These are phyloP conservation scores for Gynostemma pentaphyllum DNA, from an alignment of 306 rosid genomes.

Conservation along the genomic window DNA sequence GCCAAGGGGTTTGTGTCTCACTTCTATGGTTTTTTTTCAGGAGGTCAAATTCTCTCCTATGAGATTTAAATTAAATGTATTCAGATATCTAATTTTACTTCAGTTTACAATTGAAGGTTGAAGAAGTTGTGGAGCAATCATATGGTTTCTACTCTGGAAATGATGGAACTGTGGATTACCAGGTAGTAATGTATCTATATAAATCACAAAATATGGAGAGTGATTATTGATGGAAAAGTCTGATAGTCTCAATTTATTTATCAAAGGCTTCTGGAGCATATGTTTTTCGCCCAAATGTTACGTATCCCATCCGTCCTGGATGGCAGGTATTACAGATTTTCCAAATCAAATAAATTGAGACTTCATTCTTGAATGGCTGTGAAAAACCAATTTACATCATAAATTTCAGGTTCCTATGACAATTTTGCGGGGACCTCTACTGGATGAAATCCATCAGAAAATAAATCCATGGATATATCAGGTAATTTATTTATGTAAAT, in stretches of 20 bases:
- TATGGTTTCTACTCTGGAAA: conserved; percentile 26
- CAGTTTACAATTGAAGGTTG: conserved; percentile 17
- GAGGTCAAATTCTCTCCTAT: background rate
- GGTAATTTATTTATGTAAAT: conserved; percentile 13
- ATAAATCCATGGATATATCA: conserved; percentile 33
- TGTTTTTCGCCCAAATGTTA: conserved; percentile 26
- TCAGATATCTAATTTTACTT: background rate
- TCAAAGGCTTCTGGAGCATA: conserved; percentile 32
- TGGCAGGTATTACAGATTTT: conserved; percentile 13
- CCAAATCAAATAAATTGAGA: background rate
- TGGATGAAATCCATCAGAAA: conserved; percentile 34
- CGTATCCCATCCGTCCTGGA: conserved; percentile 15
- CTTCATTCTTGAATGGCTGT: background rate
- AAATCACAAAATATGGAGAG: background rate
- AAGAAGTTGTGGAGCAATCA: conserved; percentile 15
- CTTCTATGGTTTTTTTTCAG: background rate
- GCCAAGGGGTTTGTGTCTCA: background rate
- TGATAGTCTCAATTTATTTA: background rate
- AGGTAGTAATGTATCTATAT: conserved; percentile 11
- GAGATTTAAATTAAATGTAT: background rate
- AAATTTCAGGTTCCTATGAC: conserved; percentile 24
- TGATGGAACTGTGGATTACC: conserved; percentile 18
- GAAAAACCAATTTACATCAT: background rate
- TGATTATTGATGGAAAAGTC: background rate
- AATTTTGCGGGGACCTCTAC: conserved; percentile 23